Conservation (phyloP, 352 stramenopile species). For the Phytophthora tubulina region DNA sequence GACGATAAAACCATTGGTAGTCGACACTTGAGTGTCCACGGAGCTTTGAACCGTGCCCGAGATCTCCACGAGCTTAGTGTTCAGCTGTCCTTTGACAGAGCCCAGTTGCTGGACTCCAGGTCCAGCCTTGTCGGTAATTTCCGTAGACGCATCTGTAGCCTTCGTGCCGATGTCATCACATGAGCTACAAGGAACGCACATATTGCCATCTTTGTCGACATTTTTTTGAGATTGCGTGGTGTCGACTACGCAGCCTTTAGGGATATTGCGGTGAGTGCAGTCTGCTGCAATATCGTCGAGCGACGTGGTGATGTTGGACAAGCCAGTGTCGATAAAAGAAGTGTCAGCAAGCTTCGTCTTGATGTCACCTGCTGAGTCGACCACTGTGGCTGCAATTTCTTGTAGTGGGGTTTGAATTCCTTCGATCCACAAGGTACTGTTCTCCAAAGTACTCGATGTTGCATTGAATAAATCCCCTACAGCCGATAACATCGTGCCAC, state of each 20-base stretch:
- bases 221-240: background rate
- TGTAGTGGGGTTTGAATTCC: constrained; percentile 53
- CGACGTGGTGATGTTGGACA: constrained; percentile 31
- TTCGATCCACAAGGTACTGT: constrained; percentile 53
- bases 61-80: constrained; percentile 48
- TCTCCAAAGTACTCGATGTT: constrained; percentile 47
- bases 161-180: constrained; percentile 45
- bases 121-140: constrained; percentile 56
- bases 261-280: constrained; percentile 44
- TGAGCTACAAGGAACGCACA: constrained; percentile 56
- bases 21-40: constrained; percentile 49
- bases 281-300: constrained; percentile 46
- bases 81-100: constrained; percentile 47
- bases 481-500: constrained; percentile 53
- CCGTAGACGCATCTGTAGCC: constrained; percentile 24
- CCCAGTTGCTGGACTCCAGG: constrained; percentile 46
- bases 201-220: constrained; percentile 20
- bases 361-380: constrained; percentile 43
- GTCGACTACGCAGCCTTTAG: constrained; percentile 37
- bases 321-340: constrained; percentile 59
- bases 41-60: constrained; percentile 45
- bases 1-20: constrained; percentile 32
- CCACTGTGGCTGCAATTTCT: constrained; percentile 55
- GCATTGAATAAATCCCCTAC: constrained; percentile 60
- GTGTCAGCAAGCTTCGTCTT: constrained; percentile 44